These are phyloP conservation scores for Malus orientalis DNA, from an alignment of 306 rosid species.

Conservation along the genomic window DNA sequence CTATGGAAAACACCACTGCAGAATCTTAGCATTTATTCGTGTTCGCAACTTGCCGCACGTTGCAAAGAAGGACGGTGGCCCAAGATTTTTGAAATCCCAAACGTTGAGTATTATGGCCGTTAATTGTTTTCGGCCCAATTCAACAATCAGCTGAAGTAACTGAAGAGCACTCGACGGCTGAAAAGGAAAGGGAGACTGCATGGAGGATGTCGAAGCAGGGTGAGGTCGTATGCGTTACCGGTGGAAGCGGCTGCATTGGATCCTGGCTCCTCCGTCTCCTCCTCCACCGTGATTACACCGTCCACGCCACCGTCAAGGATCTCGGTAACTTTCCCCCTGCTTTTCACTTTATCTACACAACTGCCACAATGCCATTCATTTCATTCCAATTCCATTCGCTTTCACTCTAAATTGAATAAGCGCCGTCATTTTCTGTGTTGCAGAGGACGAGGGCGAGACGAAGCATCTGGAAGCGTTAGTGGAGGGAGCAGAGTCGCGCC, in stretches of 20 bases:
- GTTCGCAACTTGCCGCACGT: background rate
- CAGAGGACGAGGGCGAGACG: constrained; percentile 67
- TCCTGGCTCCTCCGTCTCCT: constrained; percentile 81
- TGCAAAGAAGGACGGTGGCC: background rate
- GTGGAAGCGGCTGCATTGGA: constrained; percentile 83
- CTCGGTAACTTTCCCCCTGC: constrained; percentile 33
- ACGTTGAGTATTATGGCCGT: background rate
- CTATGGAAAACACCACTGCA: background rate
- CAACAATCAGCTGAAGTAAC: no score
- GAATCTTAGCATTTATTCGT: background rate
- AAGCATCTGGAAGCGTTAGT: constrained; percentile 55
- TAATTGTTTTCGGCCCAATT: no score
- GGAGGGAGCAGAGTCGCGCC: constrained; percentile 22
- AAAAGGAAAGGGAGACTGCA: no score
- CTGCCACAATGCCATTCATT: background rate
- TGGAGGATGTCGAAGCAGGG: constrained; percentile 13
- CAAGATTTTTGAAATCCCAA: background rate
- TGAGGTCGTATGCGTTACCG: constrained; percentile 75
- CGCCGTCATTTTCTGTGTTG: background rate
- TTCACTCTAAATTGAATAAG: background rate
- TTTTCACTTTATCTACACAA: background rate
- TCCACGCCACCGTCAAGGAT: constrained; percentile 73
- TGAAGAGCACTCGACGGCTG: background rate
- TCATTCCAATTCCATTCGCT: background rate
- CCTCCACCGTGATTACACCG: constrained; percentile 71